phyloP scores from a whole-genome alignment of 371 early-diverging fungal species.

The Mortierella sp. region DNA sequence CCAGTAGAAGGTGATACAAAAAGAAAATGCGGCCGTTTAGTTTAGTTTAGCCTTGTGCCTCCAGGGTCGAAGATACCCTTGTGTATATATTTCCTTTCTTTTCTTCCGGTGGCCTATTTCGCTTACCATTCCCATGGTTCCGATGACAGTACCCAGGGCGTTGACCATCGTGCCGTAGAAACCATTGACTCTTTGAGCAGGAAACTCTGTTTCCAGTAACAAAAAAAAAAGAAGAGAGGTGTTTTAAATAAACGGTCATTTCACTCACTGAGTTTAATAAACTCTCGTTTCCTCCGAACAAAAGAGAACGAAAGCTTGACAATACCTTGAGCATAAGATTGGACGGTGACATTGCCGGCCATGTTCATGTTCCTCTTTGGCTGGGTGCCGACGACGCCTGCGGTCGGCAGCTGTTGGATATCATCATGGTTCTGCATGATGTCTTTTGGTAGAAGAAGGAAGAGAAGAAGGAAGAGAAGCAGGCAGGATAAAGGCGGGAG shows the following conservation, averaged over 20 bases:
- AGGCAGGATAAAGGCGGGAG: not conserved
- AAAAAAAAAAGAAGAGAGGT: not conserved
- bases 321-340: slow-evolving; percentile 28
- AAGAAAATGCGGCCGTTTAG: not conserved
- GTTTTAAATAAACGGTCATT: too few species aligned
- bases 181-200: slow-evolving; percentile 36
- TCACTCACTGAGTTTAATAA: not conserved
- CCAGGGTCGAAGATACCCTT: too few species aligned
- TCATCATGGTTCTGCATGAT: not conserved
- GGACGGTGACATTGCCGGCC: slow-evolving; percentile 24
- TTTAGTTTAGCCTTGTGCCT: too few species aligned
- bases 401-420: slow-evolving; percentile 1
- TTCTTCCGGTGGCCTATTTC: too few species aligned
- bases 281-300: not conserved
- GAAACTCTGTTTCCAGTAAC: slow-evolving; percentile 18
- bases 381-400: slow-evolving; percentile 16
- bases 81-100: too few species aligned
- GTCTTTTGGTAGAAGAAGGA: not conserved
- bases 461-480: not conserved
- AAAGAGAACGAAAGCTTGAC: not conserved
- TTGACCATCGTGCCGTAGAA: slow-evolving; percentile 63
- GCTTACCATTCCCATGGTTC: slow-evolving; percentile 62
- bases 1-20: not conserved
- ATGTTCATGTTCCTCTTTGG: slow-evolving; percentile 35
- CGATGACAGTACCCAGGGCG: slow-evolving; percentile 57